Percentiles rank a stretch among this genome's conserved stretches.
These are phyloP conservation scores for Termitomyces sp. DNA, from an alignment of 768 basidiomycete species.

Conservation along the genomic window DNA sequence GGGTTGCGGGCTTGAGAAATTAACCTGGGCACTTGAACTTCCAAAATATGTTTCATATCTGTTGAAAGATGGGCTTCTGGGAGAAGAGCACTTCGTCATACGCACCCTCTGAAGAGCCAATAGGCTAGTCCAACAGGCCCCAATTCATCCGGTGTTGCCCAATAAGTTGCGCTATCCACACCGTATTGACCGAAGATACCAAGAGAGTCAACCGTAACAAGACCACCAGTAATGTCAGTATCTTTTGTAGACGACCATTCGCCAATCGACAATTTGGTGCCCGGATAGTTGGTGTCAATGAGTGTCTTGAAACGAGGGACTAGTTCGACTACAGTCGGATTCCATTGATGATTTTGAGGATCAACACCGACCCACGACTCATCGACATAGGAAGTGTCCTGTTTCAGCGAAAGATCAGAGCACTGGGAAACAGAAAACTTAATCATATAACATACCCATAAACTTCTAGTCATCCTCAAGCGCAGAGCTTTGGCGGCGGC, in stretches of 20 bases:
- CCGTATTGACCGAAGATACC: slow-evolving; percentile 47
- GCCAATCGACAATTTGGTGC: slow-evolving; percentile 48
- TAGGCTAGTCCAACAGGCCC: slow-evolving; percentile 49
- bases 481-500: slow-evolving; percentile 45
- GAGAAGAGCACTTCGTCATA: neutral
- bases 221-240: slow-evolving; percentile 47
- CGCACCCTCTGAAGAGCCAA: slow-evolving; percentile 52
- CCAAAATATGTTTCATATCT: slow-evolving; percentile 47
- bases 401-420: neutral
- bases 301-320: slow-evolving; percentile 47
- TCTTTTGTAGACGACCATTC: slow-evolving; percentile 48
- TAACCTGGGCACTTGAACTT: slow-evolving; percentile 37
- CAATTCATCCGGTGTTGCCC: slow-evolving; percentile 41
- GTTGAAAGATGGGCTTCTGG: neutral
- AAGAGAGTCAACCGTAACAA: slow-evolving; percentile 45
- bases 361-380: slow-evolving; percentile 46
- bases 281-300: slow-evolving; percentile 46
- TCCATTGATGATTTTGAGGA: slow-evolving; percentile 44
- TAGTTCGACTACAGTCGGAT: slow-evolving; percentile 37
- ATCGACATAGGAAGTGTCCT: slow-evolving; percentile 46
- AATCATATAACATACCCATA: slow-evolving; percentile 39
- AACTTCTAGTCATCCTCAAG: slow-evolving; percentile 43
- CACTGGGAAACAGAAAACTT: neutral
- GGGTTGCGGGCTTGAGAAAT: slow-evolving; percentile 33
- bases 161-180: slow-evolving; percentile 51